phyloP scores from a whole-genome alignment of 2,329 filamentous ascomycete species.

The Fusarium verrucosum region DNA sequence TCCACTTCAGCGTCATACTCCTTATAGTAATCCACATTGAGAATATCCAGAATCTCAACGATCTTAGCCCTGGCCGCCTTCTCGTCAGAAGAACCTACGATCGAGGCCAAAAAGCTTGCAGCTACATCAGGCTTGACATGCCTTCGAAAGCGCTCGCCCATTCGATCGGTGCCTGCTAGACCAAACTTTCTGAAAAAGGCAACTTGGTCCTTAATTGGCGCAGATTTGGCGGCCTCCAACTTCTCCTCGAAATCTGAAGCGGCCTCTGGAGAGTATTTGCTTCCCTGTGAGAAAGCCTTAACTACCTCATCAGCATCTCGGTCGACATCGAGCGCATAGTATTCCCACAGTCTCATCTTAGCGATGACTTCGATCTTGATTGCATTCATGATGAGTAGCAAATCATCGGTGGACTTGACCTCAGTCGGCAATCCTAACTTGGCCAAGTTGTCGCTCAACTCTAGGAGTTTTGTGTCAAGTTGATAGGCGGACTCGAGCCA shows the following conservation, averaged over 20 bases:
- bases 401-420: constrained; percentile 74
- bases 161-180: constrained; percentile 73
- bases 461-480: constrained; percentile 71
- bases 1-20: constrained; percentile 88
- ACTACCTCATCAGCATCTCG: constrained; percentile 74
- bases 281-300: constrained; percentile 74
- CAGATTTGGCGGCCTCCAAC: constrained; percentile 59
- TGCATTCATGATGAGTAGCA: constrained; percentile 83
- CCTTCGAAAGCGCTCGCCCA: constrained; percentile 83
- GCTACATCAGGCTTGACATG: constrained; percentile 73
- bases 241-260: constrained; percentile 45
- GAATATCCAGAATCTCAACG: constrained; percentile 75
- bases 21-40: constrained; percentile 88
- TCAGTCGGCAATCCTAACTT: constrained; percentile 79
- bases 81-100: constrained; percentile 69
- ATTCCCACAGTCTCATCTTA: constrained; percentile 88
- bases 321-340: constrained; percentile 85
- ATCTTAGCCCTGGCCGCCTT: constrained; percentile 65
- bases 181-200: constrained; percentile 74
- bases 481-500: constrained; percentile 73
- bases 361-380: constrained; percentile 83
- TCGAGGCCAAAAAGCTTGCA: constrained; percentile 61
- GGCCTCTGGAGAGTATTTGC: constrained; percentile 63
- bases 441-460: constrained; percentile 78
- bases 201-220: constrained; percentile 61